Base-by-base conservation (phyloP, 2,329 filamentous ascomycete genomes). In the Celoporthe dispersa region DNA sequence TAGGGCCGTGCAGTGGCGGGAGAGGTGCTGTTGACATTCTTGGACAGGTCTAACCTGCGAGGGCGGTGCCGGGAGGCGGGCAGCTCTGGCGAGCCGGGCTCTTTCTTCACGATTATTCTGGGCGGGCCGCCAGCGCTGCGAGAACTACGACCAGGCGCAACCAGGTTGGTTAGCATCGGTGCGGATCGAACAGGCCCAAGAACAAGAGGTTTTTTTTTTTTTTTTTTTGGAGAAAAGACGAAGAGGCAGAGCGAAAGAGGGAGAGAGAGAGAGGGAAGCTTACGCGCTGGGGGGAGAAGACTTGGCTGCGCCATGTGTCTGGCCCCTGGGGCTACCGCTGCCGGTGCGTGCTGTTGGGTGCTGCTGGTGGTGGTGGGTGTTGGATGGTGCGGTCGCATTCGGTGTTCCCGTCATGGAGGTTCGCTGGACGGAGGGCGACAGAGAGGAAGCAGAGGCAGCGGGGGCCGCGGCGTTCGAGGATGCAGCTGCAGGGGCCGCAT, bases 41-140 rank as follows among this genome's bases (percentile, higher is more conserved):
- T 91, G 73, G 92, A 93, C 41, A 97, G 86, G 79, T 96, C 92
- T 69, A 97, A 86, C 77, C 89, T 91, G 77, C 91, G 88, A 19
- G 93, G 93, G 70, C 93, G 88, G 77, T 93, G 93, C 66, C 92
- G 88, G 67, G 91, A 88, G 71, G 89, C 88, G 66, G 89, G 86
- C 77, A 96, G 66, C 44, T 70, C 70, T 62, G 70, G 70, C 41
- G 70, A 73, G 57, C 92, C 89, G 44, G 94, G 94, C 81, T 99
- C 96, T 82, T 98, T 98, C 86, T 98, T 98, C 71, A 99, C 94
- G 73, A 97, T 87, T 73, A 98, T 97, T 82, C 93, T 94, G 55
- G 93, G 92, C 37, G 81, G 80, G 61, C 82, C 85, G 79, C 79
- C 83, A 81, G 79, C 86, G 84, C 81, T 85, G 82, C 85, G 86